These are phyloP conservation scores for Mortierella sp. DNA, from an alignment of 371 early-diverging fungal species.

Conservation along the genomic window DNA sequence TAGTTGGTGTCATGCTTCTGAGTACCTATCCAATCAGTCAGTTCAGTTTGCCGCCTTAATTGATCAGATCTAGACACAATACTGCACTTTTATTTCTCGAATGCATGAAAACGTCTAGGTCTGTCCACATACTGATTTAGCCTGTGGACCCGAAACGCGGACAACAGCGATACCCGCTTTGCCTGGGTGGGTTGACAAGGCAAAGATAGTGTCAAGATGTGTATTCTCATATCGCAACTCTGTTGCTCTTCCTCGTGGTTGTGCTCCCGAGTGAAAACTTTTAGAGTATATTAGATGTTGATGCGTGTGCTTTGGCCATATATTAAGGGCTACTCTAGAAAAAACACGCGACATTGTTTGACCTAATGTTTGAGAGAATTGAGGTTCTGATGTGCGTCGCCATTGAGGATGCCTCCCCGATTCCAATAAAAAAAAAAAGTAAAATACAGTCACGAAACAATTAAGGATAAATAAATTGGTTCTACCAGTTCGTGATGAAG, in stretches of 20 bases:
- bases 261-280: background rate
- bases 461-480: background rate
- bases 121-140: constrained; percentile 59
- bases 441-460: background rate
- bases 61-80: background rate
- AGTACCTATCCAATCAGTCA: constrained; percentile 20
- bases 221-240: constrained; percentile 40
- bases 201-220: constrained; percentile 77
- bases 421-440: background rate
- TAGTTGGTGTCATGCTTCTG: constrained; percentile 32
- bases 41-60: background rate
- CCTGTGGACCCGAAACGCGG: constrained; percentile 77
- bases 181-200: constrained; percentile 80
- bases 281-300: background rate
- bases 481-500: constrained; percentile 24
- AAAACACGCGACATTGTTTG: background rate
- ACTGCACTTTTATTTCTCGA: background rate
- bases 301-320: background rate
- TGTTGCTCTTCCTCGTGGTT: constrained; percentile 1
- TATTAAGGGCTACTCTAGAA: too few species aligned
- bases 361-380: constrained; percentile 1
- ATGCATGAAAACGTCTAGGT: background rate
- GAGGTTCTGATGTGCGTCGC: background rate
- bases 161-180: constrained; percentile 88
- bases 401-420: constrained; percentile 8